phyloP scores from a whole-genome alignment of 768 basidiomycete species.

The Leccinellum albellum region DNA sequence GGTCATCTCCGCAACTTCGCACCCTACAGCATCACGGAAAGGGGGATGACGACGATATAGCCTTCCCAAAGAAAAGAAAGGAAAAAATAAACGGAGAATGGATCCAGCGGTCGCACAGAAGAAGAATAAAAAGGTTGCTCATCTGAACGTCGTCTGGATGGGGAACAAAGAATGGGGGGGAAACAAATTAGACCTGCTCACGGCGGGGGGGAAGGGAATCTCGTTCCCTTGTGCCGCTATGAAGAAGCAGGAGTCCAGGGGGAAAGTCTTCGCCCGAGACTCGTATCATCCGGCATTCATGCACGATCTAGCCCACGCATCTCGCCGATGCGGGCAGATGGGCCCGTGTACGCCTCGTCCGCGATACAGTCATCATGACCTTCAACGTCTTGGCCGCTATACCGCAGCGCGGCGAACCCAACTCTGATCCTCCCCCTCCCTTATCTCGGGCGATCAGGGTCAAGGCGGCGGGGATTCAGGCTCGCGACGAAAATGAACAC shows the following conservation, averaged over 20 bases:
- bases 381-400: slow-evolving; percentile 16
- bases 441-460: slow-evolving; percentile 16
- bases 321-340: slow-evolving; percentile 14
- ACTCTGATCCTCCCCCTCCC: slow-evolving; percentile 5
- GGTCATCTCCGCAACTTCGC: slow-evolving; percentile 31
- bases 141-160: slow-evolving; percentile 1
- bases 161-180: slow-evolving; percentile 4
- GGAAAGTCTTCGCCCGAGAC: slow-evolving; percentile 1
- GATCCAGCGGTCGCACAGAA: not conserved
- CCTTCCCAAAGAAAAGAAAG: not conserved
- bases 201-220: not conserved
- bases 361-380: slow-evolving; percentile 1
- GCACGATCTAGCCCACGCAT: slow-evolving; percentile 1
- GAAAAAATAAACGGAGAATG: not conserved
- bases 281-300: not conserved
- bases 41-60: not conserved
- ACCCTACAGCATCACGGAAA: slow-evolving; percentile 16
- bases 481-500: not conserved
- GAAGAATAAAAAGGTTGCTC: not conserved
- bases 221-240: slow-evolving; percentile 2
- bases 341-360: slow-evolving; percentile 1
- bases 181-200: slow-evolving; percentile 1
- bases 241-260: slow-evolving; percentile 4
- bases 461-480: slow-evolving; percentile 7
- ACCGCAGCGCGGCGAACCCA: slow-evolving; percentile 5